Evolutionary conservation across 2,329 filamentous ascomycete genomes (phyloP).

Genomic region (Alternaria sp.): DNA sequence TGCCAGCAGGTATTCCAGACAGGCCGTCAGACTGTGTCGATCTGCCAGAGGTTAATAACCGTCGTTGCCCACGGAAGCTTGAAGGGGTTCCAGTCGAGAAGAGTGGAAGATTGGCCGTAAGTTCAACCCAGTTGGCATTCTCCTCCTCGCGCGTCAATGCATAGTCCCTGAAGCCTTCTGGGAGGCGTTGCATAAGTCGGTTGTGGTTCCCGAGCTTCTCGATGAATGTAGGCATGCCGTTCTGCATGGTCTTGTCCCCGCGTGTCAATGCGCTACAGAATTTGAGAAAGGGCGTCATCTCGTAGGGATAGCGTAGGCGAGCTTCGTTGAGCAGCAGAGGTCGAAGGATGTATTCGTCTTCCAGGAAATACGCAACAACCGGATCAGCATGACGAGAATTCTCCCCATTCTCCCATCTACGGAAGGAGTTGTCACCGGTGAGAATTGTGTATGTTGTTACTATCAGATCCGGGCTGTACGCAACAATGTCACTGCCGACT

Average conservation of each 20-base stretch:
- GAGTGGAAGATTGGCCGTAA: slow-evolving; percentile 68
- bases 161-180: slow-evolving; percentile 74
- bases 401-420: slow-evolving; percentile 37
- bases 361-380: slow-evolving; percentile 60
- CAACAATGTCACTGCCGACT: slow-evolving; percentile 63
- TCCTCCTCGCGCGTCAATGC: slow-evolving; percentile 83
- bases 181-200: slow-evolving; percentile 79
- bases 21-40: slow-evolving; percentile 39
- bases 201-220: slow-evolving; percentile 72
- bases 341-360: slow-evolving; percentile 62
- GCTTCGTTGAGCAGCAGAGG: slow-evolving; percentile 69
- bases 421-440: slow-evolving; percentile 53
- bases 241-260: slow-evolving; percentile 53
- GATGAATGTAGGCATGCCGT: slow-evolving; percentile 60
- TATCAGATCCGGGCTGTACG: slow-evolving; percentile 76
- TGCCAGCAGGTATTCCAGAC: slow-evolving; percentile 70
- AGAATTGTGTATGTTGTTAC: slow-evolving; percentile 70
- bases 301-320: slow-evolving; percentile 81
- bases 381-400: slow-evolving; percentile 33
- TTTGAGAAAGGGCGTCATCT: slow-evolving; percentile 78
- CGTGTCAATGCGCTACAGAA: slow-evolving; percentile 70
- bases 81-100: slow-evolving; percentile 53
- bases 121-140: slow-evolving; percentile 77
- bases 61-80: slow-evolving; percentile 29
- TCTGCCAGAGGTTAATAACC: slow-evolving; percentile 26